Conservation (phyloP, 768 basidiomycete genomes). For the Holtermannia corniformis region DNA sequence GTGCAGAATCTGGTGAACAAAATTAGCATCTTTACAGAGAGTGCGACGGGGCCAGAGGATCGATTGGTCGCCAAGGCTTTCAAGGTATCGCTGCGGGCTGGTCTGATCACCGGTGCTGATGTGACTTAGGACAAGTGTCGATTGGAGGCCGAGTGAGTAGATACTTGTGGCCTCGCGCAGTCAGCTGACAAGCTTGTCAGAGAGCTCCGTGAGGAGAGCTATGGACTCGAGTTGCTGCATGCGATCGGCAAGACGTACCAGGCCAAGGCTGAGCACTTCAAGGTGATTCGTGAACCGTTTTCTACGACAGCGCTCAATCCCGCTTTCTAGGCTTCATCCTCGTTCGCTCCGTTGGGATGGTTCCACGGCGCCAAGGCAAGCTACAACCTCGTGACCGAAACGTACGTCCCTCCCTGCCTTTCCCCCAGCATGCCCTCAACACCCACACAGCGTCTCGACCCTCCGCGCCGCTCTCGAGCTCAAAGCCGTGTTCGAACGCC, state of each 20-base stretch:
- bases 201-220: constrained; percentile 41
- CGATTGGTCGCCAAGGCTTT: constrained; percentile 33
- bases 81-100: constrained; percentile 25
- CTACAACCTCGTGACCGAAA: constrained; percentile 36
- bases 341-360: constrained; percentile 41
- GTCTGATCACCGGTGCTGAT: background rate
- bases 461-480: constrained; percentile 41
- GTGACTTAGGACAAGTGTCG: constrained; percentile 29
- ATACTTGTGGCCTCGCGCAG: background rate
- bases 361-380: constrained; percentile 41
- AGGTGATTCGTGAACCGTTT: constrained; percentile 8
- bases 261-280: constrained; percentile 31
- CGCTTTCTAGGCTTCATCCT: constrained; percentile 26
- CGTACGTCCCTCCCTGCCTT: constrained; percentile 20
- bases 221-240: constrained; percentile 40
- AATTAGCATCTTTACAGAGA: constrained; percentile 39
- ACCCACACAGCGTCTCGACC: constrained; percentile 28
- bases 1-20: constrained; percentile 35
- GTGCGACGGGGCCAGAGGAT: constrained; percentile 33
- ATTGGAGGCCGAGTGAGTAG: constrained; percentile 35
- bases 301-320: background rate
- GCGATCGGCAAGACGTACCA: constrained; percentile 40
- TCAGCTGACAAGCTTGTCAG: background rate
- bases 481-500: constrained; percentile 41
- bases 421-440: background rate